A percentile compares a stretch with the other conserved stretches of the same genome.
Conservation (phyloP, 2,329 filamentous ascomycete genomes). For the Pseudogymnoascus sp. region DNA sequence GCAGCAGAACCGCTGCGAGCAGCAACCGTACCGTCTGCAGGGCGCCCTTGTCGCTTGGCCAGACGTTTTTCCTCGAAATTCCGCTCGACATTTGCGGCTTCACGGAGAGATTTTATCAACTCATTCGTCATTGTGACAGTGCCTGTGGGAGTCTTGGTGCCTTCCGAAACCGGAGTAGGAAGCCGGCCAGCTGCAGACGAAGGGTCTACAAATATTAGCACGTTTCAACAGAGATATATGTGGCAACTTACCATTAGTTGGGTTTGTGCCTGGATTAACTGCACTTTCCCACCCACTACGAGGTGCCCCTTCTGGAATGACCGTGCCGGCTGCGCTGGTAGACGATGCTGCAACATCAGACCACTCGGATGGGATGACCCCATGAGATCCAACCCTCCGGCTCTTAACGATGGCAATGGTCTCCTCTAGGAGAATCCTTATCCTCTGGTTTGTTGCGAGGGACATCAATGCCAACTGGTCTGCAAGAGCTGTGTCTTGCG, state of each 20-base stretch:
- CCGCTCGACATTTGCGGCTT: conserved; percentile 57
- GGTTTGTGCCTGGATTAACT: conserved; percentile 44
- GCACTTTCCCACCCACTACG: conserved; percentile 38
- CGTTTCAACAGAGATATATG: conserved; percentile 19
- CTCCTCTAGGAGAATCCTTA: conserved; percentile 71
- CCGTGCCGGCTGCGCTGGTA: conserved; percentile 29
- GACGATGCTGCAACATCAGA: conserved; percentile 54
- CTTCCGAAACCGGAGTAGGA: conserved; percentile 39
- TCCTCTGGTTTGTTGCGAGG: conserved; percentile 70
- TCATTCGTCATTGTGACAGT: conserved; percentile 33
- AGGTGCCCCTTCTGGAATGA: conserved; percentile 18
- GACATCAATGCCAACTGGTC: conserved; percentile 79
- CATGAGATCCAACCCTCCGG: conserved; percentile 71
- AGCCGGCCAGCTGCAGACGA: conserved; percentile 31
- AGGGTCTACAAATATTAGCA: conserved; percentile 29
- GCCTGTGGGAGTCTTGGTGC: conserved; percentile 40
- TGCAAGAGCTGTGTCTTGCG: conserved; percentile 66
- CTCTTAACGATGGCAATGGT: conserved; percentile 61
- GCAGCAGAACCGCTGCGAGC: conserved; percentile 42
- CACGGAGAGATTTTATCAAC: conserved; percentile 46
- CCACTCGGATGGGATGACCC: conserved; percentile 70
- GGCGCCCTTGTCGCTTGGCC: conserved; percentile 56
- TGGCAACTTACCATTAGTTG: conserved; percentile 50
- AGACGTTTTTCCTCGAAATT: conserved; percentile 65
- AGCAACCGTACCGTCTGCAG: conserved; percentile 36